Evolutionary conservation across 163 green algal genomes (phyloP), one percentile per base, ranked within the genome.

Genomic region (Scenedesmus sp.): DNA sequence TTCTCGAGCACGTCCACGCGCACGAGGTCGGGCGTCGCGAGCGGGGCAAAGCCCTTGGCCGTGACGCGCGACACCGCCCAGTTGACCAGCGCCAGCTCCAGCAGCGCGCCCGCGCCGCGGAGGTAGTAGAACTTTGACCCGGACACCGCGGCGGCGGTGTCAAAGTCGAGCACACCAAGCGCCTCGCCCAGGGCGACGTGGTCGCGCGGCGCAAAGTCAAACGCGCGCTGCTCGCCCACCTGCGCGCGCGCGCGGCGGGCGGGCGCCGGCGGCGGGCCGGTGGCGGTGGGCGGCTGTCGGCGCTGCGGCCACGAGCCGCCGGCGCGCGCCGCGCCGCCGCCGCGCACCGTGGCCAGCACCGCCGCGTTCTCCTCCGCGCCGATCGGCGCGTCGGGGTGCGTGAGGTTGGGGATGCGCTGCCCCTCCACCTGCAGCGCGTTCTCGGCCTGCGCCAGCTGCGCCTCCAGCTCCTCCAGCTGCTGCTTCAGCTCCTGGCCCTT

Each of bases 121-220:
- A 99, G 89, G 87, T 98, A 99, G 74, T 97, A 97, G 78, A 99
- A 99, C 85, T 98, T 98, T 69, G 86, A 85, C 34, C 96, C 95
- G 17, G 66, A 89, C 1, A 95, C 91, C 85, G 91, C 86, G 11
- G 92, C 84, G 15, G 85, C 96, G 7, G 89, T 76, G 36, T 98
- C 94, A 86, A 99, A 99, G 87, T 99, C 96, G 48, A 99, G 81
- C 13, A 98, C 80, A 69, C 94, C 94, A 29, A 99, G 89, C 15
- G 78, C 78, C 72, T 96, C 87, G 2, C 90, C 97, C 10, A 99
- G 62, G 17, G 89, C 80, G 42, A 98, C 87, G 83, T 99, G 96
- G 83, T 99, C 93, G 60, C 83, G 86, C 0, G 48, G 14, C 0
- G 83, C 24, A 48, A 97, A 97, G 5, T 50, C 56, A 75, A 95